These are phyloP conservation scores for Euphrasia confusa DNA, from an alignment of 257 asterid species.

Conservation along the genomic window DNA sequence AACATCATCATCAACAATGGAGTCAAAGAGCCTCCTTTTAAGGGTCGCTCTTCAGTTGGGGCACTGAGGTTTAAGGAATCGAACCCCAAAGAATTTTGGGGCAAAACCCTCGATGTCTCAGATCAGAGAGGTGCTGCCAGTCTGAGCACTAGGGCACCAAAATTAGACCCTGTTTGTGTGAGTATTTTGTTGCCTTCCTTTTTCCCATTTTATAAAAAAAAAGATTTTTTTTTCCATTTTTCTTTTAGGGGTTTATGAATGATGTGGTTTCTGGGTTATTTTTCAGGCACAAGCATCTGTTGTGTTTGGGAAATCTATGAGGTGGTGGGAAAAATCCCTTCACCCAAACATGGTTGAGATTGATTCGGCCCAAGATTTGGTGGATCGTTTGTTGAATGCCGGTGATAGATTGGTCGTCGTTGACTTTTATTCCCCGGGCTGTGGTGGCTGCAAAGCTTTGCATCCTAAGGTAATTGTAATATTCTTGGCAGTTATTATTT, in stretches of 20 bases:
- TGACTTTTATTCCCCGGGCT: constrained; percentile 81
- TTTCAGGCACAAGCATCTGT: constrained; percentile 51
- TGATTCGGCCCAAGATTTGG: constrained; percentile 60
- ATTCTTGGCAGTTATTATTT: background rate
- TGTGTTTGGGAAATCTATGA: constrained; percentile 35
- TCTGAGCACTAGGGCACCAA: constrained; percentile 33
- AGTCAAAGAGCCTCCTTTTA: constrained; percentile 28
- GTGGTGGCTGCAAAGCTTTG: constrained; percentile 90
- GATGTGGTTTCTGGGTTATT: background rate
- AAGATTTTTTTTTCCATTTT: background rate
- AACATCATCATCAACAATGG: constrained; percentile 32
- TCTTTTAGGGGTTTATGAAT: background rate
- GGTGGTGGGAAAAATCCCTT: constrained; percentile 84
- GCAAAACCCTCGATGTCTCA: constrained; percentile 34
- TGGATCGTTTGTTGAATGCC: constrained; percentile 54
- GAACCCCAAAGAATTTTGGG: constrained; percentile 35
- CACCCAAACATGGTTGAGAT: constrained; percentile 79
- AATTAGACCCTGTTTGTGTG: constrained; percentile 41
- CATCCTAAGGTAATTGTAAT: constrained; percentile 67
- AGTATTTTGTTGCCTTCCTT: constrained; percentile 15
- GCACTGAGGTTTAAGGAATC: constrained; percentile 41
- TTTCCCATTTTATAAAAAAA: too few relatives aligned
- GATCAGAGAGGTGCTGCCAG: constrained; percentile 22
- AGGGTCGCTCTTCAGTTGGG: constrained; percentile 37
- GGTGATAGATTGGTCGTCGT: constrained; percentile 66